These are phyloP conservation scores for Botrytis sinoallii DNA, from an alignment of 2,329 filamentous ascomycete genomes.

Conservation along the genomic window DNA sequence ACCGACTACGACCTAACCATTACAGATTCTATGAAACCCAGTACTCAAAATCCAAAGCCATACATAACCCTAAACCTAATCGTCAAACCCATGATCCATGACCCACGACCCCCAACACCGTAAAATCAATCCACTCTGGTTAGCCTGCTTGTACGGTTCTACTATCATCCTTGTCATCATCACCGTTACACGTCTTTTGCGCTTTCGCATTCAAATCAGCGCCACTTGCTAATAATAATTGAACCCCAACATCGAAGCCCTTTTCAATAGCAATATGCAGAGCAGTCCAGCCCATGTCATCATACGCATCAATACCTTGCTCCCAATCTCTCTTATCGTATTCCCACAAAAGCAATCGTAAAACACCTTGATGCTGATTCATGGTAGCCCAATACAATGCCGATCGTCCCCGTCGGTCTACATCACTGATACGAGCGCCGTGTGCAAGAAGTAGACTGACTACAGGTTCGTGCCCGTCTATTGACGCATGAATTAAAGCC, in stretches of 20 bases:
- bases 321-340: neutral
- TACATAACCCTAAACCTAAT: neutral
- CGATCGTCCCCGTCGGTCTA: neutral
- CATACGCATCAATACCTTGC: slow-evolving; percentile 18
- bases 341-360: neutral
- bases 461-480: neutral
- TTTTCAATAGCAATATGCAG: slow-evolving; percentile 24
- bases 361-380: neutral
- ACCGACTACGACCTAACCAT: neutral
- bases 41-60: neutral
- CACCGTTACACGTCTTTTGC: neutral
- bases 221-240: slow-evolving; percentile 21
- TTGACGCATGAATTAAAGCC: neutral
- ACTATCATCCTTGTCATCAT: neutral
- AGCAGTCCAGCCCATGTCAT: slow-evolving; percentile 22
- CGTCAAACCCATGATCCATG: neutral
- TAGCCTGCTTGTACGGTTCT: neutral
- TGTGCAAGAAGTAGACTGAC: neutral
- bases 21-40: neutral
- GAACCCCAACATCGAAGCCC: slow-evolving; percentile 19
- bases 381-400: neutral
- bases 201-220: slow-evolving; percentile 20
- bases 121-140: neutral
- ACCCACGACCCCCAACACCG: neutral
- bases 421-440: neutral